Evolutionary conservation across 2,329 filamentous ascomycete species (phyloP).

Genomic region (Fusarium protoensiforme): DNA sequence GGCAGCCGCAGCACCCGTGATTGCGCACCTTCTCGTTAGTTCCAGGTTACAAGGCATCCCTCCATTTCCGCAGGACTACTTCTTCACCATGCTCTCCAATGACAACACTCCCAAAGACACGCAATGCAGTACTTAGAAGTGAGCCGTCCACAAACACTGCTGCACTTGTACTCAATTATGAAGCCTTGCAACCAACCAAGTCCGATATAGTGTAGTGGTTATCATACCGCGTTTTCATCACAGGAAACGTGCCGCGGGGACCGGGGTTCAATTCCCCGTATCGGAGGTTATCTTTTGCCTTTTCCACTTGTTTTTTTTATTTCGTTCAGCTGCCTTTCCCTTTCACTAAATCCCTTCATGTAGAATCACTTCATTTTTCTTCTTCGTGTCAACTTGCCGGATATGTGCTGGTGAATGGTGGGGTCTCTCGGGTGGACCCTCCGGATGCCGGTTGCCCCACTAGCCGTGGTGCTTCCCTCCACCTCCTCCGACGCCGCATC

Average conservation of each 20-base stretch:
- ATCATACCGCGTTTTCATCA: constrained; percentile 39
- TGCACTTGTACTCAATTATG: neutral
- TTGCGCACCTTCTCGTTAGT: neutral
- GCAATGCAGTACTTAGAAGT: neutral
- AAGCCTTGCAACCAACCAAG: neutral
- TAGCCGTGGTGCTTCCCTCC: constrained; percentile 30
- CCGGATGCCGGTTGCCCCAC: constrained; percentile 26
- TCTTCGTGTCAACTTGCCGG: neutral
- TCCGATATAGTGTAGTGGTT: constrained; percentile 40
- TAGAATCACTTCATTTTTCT: neutral
- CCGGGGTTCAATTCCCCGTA: constrained; percentile 37
- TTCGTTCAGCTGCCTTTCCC: neutral
- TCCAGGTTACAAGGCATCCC: neutral
- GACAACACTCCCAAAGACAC: neutral
- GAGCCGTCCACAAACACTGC: neutral
- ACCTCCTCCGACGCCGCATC: constrained; percentile 23
- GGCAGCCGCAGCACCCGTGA: neutral
- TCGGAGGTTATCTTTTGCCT: constrained; percentile 13
- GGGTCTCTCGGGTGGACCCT: neutral
- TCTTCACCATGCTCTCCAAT: neutral
- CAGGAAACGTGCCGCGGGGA: constrained; percentile 24
- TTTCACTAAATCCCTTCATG: neutral
- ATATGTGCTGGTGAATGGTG: neutral
- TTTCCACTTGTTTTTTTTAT: neutral
- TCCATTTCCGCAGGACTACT: neutral